A percentile compares a stretch with the other conserved stretches of the same genome.
These are phyloP conservation scores for Mycena belliarum DNA, from an alignment of 768 basidiomycete species.

Conservation along the genomic window DNA sequence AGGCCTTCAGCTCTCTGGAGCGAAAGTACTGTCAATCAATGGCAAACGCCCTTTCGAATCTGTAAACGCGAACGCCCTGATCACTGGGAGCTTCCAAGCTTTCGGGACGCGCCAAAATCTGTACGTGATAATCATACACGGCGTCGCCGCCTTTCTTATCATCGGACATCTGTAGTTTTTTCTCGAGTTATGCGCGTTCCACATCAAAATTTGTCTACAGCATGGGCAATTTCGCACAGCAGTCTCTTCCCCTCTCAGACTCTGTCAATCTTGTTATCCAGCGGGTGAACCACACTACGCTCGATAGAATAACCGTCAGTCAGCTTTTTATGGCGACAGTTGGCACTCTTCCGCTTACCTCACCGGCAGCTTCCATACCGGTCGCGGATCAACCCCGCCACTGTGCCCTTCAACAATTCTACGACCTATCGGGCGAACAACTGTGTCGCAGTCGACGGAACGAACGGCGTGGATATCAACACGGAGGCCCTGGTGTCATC, in stretches of 20 bases:
- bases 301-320: conserved; percentile 49
- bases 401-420: conserved; percentile 50
- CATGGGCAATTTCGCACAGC: conserved; percentile 58
- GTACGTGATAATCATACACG: conserved; percentile 28
- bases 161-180: conserved; percentile 39
- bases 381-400: conserved; percentile 48
- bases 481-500: conserved; percentile 15
- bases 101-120: conserved; percentile 51
- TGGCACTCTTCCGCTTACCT: background rate
- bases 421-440: conserved; percentile 53
- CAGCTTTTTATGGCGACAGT: no score
- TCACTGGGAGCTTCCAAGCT: conserved; percentile 54
- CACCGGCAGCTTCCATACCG: conserved; percentile 53
- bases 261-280: conserved; percentile 48
- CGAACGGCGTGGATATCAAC: conserved; percentile 49
- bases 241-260: conserved; percentile 54
- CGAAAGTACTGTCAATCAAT: conserved; percentile 55
- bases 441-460: conserved; percentile 48
- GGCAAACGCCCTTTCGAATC: conserved; percentile 49
- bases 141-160: background rate
- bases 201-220: conserved; percentile 42
- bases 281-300: conserved; percentile 36
- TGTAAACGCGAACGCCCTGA: conserved; percentile 51
- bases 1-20: conserved; percentile 42
- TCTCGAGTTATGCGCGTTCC: conserved; percentile 43